Evolutionary conservation across 495 filamentous ascomycete species (phyloP).

Genomic region (Xylaria bambusicola): DNA sequence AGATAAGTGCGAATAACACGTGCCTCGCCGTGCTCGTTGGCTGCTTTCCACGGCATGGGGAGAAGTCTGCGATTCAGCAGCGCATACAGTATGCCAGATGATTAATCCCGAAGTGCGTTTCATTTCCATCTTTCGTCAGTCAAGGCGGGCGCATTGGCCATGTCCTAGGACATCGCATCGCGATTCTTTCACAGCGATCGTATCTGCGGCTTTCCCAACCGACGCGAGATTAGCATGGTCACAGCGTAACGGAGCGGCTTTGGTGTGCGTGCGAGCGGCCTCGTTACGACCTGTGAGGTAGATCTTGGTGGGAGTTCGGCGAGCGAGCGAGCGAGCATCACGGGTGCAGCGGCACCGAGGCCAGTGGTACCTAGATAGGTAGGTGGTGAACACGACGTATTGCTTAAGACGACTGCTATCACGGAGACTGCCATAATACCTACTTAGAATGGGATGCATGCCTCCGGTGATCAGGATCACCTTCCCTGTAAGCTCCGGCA

Average conservation of each 20-base stretch:
- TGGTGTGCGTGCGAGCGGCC: conserved; percentile 34
- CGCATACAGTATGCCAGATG: conserved; percentile 64
- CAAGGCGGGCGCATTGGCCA: conserved; percentile 56
- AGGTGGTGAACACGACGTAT: background rate
- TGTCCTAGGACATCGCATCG: conserved; percentile 57
- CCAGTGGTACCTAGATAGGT: conserved; percentile 31
- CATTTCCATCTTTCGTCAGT: conserved; percentile 60
- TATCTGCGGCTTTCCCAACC: conserved; percentile 41
- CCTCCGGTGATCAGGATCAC: conserved; percentile 54
- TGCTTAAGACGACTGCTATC: no score
- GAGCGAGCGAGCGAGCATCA: no score
- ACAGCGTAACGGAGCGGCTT: conserved; percentile 39
- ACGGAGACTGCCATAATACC: background rate
- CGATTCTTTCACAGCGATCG: conserved; percentile 31
- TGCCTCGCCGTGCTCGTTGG: conserved; percentile 46
- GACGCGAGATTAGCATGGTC: conserved; percentile 44
- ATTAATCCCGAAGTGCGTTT: conserved; percentile 67
- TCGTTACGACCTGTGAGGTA: conserved; percentile 43
- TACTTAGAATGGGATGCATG: conserved; percentile 8
- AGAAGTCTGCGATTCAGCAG: conserved; percentile 63
- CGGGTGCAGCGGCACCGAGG: conserved; percentile 28
- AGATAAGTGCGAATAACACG: conserved; percentile 39
- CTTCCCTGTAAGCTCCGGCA: conserved; percentile 41
- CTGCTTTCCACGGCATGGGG: conserved; percentile 48
- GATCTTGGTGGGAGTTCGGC: conserved; percentile 42